Conservation (phyloP, 768 basidiomycete species). For the Macrolepiota albuminosa region DNA sequence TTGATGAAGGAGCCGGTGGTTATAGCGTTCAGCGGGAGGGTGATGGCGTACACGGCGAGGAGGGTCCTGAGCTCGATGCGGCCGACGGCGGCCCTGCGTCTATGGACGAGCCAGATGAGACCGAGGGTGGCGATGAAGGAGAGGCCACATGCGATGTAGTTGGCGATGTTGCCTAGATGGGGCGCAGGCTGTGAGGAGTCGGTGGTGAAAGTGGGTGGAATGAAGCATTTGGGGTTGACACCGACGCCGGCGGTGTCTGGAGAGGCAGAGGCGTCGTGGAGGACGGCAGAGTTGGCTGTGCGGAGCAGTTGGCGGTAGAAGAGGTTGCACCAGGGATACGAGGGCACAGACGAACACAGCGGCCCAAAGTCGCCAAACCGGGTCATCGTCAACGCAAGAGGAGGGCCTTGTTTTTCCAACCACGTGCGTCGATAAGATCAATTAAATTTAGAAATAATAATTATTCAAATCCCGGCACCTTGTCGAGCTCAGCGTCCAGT, state of each 20-base stretch:
- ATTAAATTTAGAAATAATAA: not conserved
- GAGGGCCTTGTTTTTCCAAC: not conserved
- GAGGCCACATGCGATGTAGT: constrained; percentile 77
- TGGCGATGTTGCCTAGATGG: constrained; percentile 74
- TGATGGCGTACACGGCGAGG: constrained; percentile 61
- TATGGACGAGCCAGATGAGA: constrained; percentile 53
- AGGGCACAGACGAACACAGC: constrained; percentile 65
- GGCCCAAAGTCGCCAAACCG: constrained; percentile 71
- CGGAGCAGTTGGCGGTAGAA: constrained; percentile 69
- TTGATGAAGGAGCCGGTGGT: constrained; percentile 74
- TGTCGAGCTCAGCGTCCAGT: not conserved
- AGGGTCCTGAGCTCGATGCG: constrained; percentile 70
- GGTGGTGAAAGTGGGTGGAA: constrained; percentile 52
- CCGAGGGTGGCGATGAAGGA: constrained; percentile 55
- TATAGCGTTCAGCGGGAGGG: constrained; percentile 75
- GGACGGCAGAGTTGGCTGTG: constrained; percentile 33
- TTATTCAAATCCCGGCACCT: not conserved
- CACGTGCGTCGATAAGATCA: not conserved
- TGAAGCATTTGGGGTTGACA: constrained; percentile 77
- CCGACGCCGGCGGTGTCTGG: constrained; percentile 68
- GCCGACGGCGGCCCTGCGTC: constrained; percentile 88
- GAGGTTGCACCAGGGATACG: constrained; percentile 91
- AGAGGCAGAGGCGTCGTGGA: constrained; percentile 40
- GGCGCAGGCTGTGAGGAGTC: constrained; percentile 30
- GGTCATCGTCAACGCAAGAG: constrained; percentile 26